These are phyloP conservation scores for Ceratocystis eucalypticola DNA, from an alignment of 2,329 filamentous ascomycete species.

Conservation along the genomic window DNA sequence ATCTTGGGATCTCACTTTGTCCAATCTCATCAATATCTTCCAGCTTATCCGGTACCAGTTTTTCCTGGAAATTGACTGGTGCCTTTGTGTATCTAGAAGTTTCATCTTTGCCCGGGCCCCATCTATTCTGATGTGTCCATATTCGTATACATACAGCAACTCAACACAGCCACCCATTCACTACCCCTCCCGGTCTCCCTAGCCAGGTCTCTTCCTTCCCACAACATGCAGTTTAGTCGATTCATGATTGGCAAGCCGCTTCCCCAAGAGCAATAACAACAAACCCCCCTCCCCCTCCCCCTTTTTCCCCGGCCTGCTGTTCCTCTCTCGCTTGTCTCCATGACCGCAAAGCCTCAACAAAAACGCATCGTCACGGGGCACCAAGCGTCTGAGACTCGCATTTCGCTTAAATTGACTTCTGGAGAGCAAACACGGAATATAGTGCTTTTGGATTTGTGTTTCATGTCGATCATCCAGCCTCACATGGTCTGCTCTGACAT, in stretches of 20 bases:
- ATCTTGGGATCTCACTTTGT: neutral
- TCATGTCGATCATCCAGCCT: neutral
- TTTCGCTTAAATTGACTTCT: slow-evolving; percentile 3
- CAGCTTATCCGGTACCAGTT: neutral
- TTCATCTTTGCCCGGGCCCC: neutral
- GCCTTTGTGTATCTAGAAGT: neutral
- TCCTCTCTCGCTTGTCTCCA: neutral
- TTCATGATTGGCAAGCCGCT: neutral
- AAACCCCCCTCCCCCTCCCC: neutral
- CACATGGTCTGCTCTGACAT: neutral
- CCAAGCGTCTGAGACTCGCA: neutral
- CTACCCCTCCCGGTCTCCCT: neutral
- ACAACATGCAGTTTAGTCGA: neutral
- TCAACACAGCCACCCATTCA: neutral
- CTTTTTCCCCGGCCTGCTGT: neutral
- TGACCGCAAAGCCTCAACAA: neutral
- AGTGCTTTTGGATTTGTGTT: neutral
- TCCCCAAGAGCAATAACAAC: neutral
- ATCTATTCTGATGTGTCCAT: neutral
- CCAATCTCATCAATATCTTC: neutral
- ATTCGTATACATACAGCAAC: neutral
- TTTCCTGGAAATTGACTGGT: neutral
- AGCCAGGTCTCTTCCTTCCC: neutral
- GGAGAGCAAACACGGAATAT: neutral
- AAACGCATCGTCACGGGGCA: neutral